Evolutionary conservation across 202 grass and related monocot species (phyloP), one percentile per base, ranked within the genome.

Genomic region (Elaeis oleifera): DNA sequence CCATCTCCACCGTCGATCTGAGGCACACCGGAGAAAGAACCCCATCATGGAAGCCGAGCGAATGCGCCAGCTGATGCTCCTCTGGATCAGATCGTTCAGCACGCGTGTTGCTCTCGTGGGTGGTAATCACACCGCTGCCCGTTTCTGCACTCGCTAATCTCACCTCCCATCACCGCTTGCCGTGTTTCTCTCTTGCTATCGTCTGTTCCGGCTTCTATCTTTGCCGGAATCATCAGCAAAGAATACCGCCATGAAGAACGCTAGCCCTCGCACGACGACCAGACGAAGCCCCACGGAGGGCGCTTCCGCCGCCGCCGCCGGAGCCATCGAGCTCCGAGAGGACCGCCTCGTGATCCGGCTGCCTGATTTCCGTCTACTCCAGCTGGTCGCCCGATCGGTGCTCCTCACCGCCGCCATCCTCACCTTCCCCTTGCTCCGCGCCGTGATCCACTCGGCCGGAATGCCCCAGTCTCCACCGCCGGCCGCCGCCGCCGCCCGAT

Each of bases 121-220:
- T 83, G 89, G 89, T 64, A 95, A 95, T 81, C 89, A 95, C 85
- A 95, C 89, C 61, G 84, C 89, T 71, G 84, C 89, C 75, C 84
- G 89, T 25, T 95, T 95, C 70, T 95, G 89, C 81, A 85, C 79
- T 65, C 79, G 89, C 84, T 95, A 95, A 56, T 50, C 56, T 51
- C 56, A 58, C 25, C 44, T 14, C 16, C 53, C 53, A 9, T 1
- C 1, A 17, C 5, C 5, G 4, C 28, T 31, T 61, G 17, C 67
- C 5, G 53, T 60, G 44, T 17, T 56, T 57, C 51, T 39, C 78
- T 67, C 52, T 31, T 63, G 24, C 17, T 53, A 63, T 39, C 59
- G 28, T 64, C 56, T 63, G 28, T 44, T 52, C 7, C 73, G 58
- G 60, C 25, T 62, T 9, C 26, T 23, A 32, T 60, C 11, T 69